Evolutionary conservation across 163 green algal genomes (phyloP), one percentile per base, ranked within the genome.

Genomic region (Scenedesmus sp.): DNA sequence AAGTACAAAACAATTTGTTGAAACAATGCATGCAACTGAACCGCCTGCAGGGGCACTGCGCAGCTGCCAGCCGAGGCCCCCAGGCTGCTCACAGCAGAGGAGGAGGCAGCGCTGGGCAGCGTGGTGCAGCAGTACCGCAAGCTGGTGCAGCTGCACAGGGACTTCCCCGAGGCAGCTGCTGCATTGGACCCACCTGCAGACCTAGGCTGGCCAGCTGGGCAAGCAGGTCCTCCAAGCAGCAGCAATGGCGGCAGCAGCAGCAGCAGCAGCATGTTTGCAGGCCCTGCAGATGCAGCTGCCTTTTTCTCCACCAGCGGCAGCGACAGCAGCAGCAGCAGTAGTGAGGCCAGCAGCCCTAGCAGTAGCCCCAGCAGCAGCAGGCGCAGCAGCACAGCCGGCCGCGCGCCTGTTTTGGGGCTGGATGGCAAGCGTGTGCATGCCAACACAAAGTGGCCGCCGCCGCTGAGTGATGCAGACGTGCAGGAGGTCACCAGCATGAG

Each of bases 71-170:
- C 66, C 3, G 20, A 77, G 16, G 18, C 88, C 57, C 88, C 88
- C 2, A 59, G 88, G 13, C 79, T 92, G 3, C 79, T 92, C 20
- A 92, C 88, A 82, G 57, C 88, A 56, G 23, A 81, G 23, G 88
- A 92, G 23, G 79, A 92, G 34, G 15, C 3, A 9, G 59, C 66
- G 13, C 81, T 92, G 1, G 88, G 88, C 60, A 82, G 34, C 8
- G 26, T 92, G 12, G 62, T 92, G 5, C 88, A 92, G 79, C 88
- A 88, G 81, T 54, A 88, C 56, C 77, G 26, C 3, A 52, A 54
- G 7, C 88, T 92, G 16, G 10, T 66, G 77, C 88, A 88, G 56
- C 46, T 92, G 8, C 57, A 88, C 46, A 4, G 26, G 62, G 16
- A 92, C 26, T 9, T 79, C 3, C 86, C 76, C 59, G 74, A 64